Evolutionary conservation across 1,284 basidiomycete species (phyloP), one percentile per base, ranked within the genome.

Genomic region (Pseudozyma pruni): DNA sequence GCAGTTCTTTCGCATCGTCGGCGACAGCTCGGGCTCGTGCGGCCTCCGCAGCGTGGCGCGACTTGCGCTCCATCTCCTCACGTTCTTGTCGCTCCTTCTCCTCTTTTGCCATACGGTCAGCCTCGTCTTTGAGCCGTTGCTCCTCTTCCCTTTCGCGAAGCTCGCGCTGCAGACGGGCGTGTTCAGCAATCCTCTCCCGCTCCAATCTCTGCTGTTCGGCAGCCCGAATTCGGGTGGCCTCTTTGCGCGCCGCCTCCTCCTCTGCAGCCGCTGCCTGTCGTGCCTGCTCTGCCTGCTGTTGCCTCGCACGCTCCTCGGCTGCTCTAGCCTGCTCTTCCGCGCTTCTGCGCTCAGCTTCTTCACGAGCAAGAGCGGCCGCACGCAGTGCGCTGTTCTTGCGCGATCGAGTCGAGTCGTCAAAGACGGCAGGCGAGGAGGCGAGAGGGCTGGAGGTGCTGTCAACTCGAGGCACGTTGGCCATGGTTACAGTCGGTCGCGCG

Each of bases 361-460:
- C 64, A 7, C 64, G 47, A 25, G 70, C 70, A 19, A 59, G 13
- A n/a, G 70, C 70, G 11, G 70, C 70, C 8, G 70, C 59, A 25
- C 70, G 58, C 47, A 72, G 34, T 2, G 63, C 63, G 23, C 70
- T 72, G 48, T 68, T 60, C 59, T 63, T 72, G 37, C 71, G 66
- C 14, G 64, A 61, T 4, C 66, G 47, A 1, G 58, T 38, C 11
- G 58, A 50, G 9, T 52, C 60, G 13, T 52, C 62, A 10, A 49
- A 58, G 8, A 40, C 40, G 4, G 49, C 33, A 5, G 58, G 23
- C 7, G 45, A 25, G 33, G 57, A 42, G 3, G 54, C 41, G 4
- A 62, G 42, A 16, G 67, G 67, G 51, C 61, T 71, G 6, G 56
- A 47, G 22, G 37, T 13, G 35, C 34, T 37, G 1, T 72, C 62